Base-by-base conservation (phyloP, 495 filamentous ascomycete genomes). In the Aspergillus olivimuriae region DNA sequence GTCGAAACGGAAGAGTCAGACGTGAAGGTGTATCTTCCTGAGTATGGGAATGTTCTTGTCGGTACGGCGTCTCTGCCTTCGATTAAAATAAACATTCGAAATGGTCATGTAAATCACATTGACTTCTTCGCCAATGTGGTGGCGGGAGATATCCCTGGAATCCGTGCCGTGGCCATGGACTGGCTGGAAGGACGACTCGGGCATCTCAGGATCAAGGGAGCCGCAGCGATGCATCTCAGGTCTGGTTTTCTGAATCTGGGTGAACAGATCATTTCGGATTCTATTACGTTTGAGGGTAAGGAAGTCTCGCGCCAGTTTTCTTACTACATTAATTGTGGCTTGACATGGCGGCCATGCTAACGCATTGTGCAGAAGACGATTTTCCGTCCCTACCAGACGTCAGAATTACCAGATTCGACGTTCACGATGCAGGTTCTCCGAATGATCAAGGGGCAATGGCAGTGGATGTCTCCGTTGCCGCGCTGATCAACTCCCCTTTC, bases 81-180 rank as follows among this genome's bases (percentile, higher is more conserved):
- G 2, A 70, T 96, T 41, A 78, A 75, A 34, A 69, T 95, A 24
- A 76, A 78, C 46, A 76, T 96, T 37, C 75, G 81, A 41, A 86
- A 92, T 60, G 84, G 87, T 18, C 76, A 84, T 51, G 76, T 69
- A 19, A 96, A 86, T 16, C 63, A 73, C 40, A 65, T 96, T 24
- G 86, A 95, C 49, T 82, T 96, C 47, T 60, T 91, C 42, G 75
- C 81, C 22, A 82, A 92, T 47, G 60, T 95, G 39, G 61, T 73
- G 18, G 82, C 87, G 14, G 87, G 86, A 23, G 80, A 89, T 50
- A 65, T 87, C n/a, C 80, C 85, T 46, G 83, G 80, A 7, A 77
- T 95, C 39, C 81, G 85, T 34, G 72, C 71, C n/a, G 75, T 97
- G 44, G 88, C 87, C 14, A 81, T 88, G 49, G 87, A 95, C 58